Evolutionary conservation across 2,329 filamentous ascomycete species (phyloP).

Genomic region (Colletotrichum sp.): DNA sequence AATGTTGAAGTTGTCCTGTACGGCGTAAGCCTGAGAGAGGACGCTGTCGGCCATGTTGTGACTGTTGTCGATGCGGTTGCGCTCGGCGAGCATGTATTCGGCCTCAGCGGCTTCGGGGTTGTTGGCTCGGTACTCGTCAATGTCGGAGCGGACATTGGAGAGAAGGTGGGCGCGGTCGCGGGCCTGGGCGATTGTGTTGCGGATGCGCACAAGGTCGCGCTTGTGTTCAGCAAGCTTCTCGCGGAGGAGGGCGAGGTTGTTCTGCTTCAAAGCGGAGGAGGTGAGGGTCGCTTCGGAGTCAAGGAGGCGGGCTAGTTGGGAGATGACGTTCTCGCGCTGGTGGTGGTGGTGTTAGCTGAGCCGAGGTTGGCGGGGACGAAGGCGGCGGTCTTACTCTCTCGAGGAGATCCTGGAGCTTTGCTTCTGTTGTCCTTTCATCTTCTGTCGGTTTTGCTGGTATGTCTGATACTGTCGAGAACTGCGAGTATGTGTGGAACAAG

Average conservation of each 20-base stretch:
- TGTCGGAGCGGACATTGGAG: constrained; percentile 89
- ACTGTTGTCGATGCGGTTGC: constrained; percentile 83
- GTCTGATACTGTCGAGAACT: constrained; percentile 81
- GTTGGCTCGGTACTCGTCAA: constrained; percentile 82
- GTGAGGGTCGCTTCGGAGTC: constrained; percentile 90
- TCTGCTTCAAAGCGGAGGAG: constrained; percentile 94
- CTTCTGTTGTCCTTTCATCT: constrained; percentile 81
- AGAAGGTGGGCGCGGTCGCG: constrained; percentile 90
- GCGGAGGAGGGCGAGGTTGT: constrained; percentile 89
- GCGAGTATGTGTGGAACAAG: constrained; percentile 84
- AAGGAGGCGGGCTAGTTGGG: constrained; percentile 84
- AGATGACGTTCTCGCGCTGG: constrained; percentile 81
- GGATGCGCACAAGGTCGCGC: constrained; percentile 79
- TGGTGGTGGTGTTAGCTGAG: neutral
- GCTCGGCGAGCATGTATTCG: constrained; percentile 96
- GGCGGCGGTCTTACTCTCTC: constrained; percentile 66
- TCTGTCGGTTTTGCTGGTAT: constrained; percentile 84
- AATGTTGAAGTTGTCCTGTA: constrained; percentile 87
- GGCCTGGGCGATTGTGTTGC: constrained; percentile 74
- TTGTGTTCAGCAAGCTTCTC: constrained; percentile 89
- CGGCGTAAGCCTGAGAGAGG: constrained; percentile 92
- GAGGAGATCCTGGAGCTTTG: constrained; percentile 82
- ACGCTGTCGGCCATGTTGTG: constrained; percentile 90
- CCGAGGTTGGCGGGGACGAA: neutral
- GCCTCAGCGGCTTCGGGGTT: constrained; percentile 86